Conservation (phyloP, 345 rosid genomes). For the Draba incana region DNA sequence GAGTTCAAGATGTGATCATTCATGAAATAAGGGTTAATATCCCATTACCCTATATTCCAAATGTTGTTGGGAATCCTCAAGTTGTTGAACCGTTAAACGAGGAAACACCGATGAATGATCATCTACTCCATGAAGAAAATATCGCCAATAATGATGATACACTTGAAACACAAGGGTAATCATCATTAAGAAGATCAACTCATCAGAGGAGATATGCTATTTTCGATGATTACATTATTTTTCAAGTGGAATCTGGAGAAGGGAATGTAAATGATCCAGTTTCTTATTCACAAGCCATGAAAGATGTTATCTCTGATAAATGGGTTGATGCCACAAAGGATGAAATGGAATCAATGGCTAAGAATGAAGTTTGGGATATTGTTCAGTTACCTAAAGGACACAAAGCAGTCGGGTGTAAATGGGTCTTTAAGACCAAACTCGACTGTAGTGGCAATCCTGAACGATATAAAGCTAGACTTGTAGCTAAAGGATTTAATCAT, state of each 20-base stretch:
- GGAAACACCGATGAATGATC: not conserved
- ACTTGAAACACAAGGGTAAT: not conserved
- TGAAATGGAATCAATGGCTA: not conserved
- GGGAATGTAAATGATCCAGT: not conserved
- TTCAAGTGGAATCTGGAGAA: constrained; percentile 1
- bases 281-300: constrained; percentile 17
- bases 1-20: not conserved
- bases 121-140: not conserved
- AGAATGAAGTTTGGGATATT: not conserved
- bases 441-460: not conserved
- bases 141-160: not conserved
- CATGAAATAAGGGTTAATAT: not conserved
- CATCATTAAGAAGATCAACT: constrained; percentile 1
- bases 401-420: constrained; percentile 3
- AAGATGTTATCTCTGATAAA: constrained; percentile 15
- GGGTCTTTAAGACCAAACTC: constrained; percentile 15
- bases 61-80: not conserved
- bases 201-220: not conserved
- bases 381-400: constrained; percentile 5
- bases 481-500: constrained; percentile 12
- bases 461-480: constrained; percentile 3
- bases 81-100: constrained; percentile 5
- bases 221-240: not conserved
- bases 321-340: not conserved
- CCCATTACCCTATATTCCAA: not conserved